phyloP scores from a whole-genome alignment of 2,329 filamentous ascomycete species.

The Fusarium drepaniforme region DNA sequence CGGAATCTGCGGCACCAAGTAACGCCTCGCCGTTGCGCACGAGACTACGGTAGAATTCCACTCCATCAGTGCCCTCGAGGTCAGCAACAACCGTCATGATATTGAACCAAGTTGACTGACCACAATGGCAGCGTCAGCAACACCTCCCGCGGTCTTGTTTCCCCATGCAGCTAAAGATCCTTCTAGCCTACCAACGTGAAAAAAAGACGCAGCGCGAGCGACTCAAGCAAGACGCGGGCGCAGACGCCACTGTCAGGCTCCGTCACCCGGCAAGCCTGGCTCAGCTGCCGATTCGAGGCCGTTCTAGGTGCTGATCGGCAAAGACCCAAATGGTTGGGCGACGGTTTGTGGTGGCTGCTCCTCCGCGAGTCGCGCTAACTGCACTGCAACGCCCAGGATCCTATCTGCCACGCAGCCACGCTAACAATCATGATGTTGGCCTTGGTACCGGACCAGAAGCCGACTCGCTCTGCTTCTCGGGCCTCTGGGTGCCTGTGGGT shows the following conservation, averaged over 20 bases:
- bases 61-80: constrained; percentile 2
- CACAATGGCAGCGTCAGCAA: constrained; percentile 7
- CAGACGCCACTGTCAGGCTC: constrained; percentile 36
- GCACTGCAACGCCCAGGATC: constrained; percentile 26
- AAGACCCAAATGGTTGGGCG: constrained; percentile 32
- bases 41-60: background rate
- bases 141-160: constrained; percentile 14
- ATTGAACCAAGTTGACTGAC: background rate
- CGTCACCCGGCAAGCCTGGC: constrained; percentile 19
- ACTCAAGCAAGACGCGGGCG: constrained; percentile 31
- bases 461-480: constrained; percentile 25
- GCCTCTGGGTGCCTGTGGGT: constrained; percentile 3
- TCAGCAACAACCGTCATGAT: constrained; percentile 1
- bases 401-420: constrained; percentile 23
- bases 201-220: constrained; percentile 34
- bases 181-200: constrained; percentile 19
- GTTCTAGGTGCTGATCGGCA: constrained; percentile 40
- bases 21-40: constrained; percentile 35
- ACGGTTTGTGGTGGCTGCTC: constrained; percentile 38
- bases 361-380: constrained; percentile 37
- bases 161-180: constrained; percentile 23
- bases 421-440: constrained; percentile 34
- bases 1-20: constrained; percentile 27
- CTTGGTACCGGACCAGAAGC: constrained; percentile 31
- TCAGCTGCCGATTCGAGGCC: constrained; percentile 35